Conservation (phyloP, 768 basidiomycete genomes). For the Mycena latifolia region DNA sequence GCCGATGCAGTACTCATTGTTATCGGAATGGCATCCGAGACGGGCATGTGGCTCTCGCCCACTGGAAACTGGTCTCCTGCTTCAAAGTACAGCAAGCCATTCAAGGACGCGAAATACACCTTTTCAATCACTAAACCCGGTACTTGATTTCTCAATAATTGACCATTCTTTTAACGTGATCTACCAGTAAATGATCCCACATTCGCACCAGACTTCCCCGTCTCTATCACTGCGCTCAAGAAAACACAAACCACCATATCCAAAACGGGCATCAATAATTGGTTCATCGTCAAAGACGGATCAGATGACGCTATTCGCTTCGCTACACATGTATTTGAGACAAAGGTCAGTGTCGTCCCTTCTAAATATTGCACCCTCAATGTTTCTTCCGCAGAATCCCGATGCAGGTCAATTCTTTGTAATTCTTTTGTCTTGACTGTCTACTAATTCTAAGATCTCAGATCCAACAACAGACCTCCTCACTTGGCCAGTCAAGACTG, state of each 20-base stretch:
- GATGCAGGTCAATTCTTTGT: not conserved
- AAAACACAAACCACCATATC: not conserved
- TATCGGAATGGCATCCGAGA: not conserved
- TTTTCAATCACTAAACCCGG: not conserved
- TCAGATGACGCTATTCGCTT: not conserved
- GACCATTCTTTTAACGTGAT: no score
- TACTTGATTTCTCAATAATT: not conserved
- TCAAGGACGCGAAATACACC: not conserved
- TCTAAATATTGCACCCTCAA: not conserved
- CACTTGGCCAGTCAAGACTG: not conserved
- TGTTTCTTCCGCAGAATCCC: not conserved
- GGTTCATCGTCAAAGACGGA: not conserved
- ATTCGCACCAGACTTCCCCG: not conserved
- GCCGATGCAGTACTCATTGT: conserved; percentile 2
- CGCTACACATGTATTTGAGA: not conserved
- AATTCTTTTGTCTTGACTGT: not conserved
- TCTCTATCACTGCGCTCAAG: not conserved
- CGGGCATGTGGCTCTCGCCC: not conserved
- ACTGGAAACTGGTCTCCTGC: not conserved
- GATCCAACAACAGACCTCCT: not conserved
- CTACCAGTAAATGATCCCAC: not conserved
- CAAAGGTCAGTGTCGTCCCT: not conserved
- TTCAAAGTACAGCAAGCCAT: not conserved
- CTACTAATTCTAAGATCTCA: not conserved
- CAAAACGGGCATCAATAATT: not conserved